These are phyloP conservation scores for Coelastrella sp. DNA, from an alignment of 139 green algal species.

Conservation along the genomic window DNA sequence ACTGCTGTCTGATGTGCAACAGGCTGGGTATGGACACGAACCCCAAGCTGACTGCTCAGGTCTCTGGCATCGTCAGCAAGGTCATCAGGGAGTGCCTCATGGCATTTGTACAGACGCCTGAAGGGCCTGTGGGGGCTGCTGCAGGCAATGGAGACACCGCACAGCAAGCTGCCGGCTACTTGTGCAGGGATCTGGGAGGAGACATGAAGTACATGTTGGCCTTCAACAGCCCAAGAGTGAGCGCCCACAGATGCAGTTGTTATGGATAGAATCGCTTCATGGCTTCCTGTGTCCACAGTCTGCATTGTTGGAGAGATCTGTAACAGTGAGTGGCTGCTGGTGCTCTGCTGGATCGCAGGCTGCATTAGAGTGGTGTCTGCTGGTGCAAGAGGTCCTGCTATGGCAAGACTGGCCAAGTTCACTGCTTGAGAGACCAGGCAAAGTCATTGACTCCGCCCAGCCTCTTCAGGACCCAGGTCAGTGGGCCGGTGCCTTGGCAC, in stretches of 20 bases:
- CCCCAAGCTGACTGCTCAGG: constrained; percentile 1
- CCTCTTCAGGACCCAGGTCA: neutral
- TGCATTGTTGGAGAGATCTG: no score
- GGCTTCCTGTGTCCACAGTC: no score
- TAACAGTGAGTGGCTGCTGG: no score
- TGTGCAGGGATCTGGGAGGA: constrained; percentile 53
- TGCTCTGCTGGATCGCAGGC: no score
- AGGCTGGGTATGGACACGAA: constrained; percentile 28
- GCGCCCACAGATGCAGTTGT: neutral
- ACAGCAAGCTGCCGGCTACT: constrained; percentile 45
- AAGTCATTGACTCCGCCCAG: neutral
- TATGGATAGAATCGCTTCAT: no score
- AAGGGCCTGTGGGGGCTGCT: neutral
- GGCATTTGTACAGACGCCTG: neutral
- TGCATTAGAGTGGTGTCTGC: constrained; percentile 58
- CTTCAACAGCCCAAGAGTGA: constrained; percentile 52
- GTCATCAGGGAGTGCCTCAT: constrained; percentile 24
- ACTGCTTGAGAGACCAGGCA: constrained; percentile 10
- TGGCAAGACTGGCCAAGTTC: constrained; percentile 59
- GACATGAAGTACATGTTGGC: constrained; percentile 66
- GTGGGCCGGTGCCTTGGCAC: neutral
- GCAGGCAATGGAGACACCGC: neutral
- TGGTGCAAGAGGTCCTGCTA: constrained; percentile 61
- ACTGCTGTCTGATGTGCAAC: neutral
- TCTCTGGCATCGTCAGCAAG: constrained; percentile 3